phyloP scores from a whole-genome alignment of 225 moss, liverwort and hornwort species.

The Straminergon stramineum region DNA sequence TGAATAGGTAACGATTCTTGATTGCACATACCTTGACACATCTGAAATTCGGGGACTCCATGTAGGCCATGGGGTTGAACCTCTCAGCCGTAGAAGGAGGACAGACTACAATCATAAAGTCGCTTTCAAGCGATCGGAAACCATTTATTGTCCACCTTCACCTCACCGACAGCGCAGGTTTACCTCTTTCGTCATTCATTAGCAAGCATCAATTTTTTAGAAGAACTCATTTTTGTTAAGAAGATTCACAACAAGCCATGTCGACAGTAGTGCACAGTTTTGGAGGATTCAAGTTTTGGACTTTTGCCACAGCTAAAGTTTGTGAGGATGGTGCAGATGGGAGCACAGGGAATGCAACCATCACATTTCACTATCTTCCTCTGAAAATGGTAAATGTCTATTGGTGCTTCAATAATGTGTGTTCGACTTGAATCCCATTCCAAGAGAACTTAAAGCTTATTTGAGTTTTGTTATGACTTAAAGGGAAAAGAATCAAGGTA shows the following conservation, averaged over 20 bases:
- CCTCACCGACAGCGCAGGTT: constrained; percentile 26
- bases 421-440: background rate
- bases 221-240: background rate
- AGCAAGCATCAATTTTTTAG: background rate
- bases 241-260: background rate
- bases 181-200: background rate
- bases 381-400: constrained; percentile 21
- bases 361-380: constrained; percentile 43
- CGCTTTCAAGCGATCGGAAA: constrained; percentile 26
- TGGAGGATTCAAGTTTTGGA: background rate
- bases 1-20: background rate
- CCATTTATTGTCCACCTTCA: constrained; percentile 32
- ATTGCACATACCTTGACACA: background rate
- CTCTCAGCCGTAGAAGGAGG: constrained; percentile 26
- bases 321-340: constrained; percentile 11
- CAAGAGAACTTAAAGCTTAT: background rate
- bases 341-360: constrained; percentile 25
- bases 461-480: background rate
- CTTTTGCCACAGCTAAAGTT: background rate
- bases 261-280: background rate
- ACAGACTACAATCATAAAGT: constrained; percentile 28
- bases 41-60: background rate
- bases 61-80: constrained; percentile 39
- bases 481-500: constrained; percentile 31
- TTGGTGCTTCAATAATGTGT: background rate